Evolutionary conservation across 139 green algal species (phyloP), one percentile per base, ranked within the genome.

Genomic region (Choricystis sp.): DNA sequence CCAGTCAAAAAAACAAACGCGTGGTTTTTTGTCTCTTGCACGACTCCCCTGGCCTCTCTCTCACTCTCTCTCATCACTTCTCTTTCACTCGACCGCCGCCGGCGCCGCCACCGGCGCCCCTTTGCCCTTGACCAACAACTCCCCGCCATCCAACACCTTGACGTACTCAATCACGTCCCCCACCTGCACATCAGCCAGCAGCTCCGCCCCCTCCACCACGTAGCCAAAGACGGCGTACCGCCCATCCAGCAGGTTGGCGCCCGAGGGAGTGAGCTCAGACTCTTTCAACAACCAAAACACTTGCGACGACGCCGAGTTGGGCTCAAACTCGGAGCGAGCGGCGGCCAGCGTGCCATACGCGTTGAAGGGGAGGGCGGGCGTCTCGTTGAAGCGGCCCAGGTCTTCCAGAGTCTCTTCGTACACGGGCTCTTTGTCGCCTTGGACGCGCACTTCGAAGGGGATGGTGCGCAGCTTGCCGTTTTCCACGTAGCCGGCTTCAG

Each of bases 221-320:
- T 99, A 99, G 1, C 93, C 90, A 82, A 98, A 97, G 26, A 97
- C 90, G 19, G 89, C 84, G 63, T 97, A 99, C 26, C 89, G 79
- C 3, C 94, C 94, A 65, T 99, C 94, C 59, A 99, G 74, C 62
- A 99, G 78, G 83, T 99, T 99, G 58, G 90, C 80, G 20, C 86
- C 85, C 1, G 83, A 90, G 21, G 94, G 94, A 9, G 94, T 99
- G 61, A 99, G 74, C 86, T 99, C 94, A 22, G 74, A 89, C 78
- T 99, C 94, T 79, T 96, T 98, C 24, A 99, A 76, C 68, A 99
- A 78, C 69, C 86, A 98, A 77, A 99, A 99, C 59, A 99, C 72
- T 69, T 91, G 84, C 31, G 73, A 84, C 49, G 78, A 90, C 25
- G 78, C 92, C 1, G 74, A 88, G 85, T 99, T 96, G 72, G 89